Evolutionary conservation across 1,284 basidiomycete species (phyloP), one percentile per base, ranked within the genome.

Genomic region (Golubevia sp.): DNA sequence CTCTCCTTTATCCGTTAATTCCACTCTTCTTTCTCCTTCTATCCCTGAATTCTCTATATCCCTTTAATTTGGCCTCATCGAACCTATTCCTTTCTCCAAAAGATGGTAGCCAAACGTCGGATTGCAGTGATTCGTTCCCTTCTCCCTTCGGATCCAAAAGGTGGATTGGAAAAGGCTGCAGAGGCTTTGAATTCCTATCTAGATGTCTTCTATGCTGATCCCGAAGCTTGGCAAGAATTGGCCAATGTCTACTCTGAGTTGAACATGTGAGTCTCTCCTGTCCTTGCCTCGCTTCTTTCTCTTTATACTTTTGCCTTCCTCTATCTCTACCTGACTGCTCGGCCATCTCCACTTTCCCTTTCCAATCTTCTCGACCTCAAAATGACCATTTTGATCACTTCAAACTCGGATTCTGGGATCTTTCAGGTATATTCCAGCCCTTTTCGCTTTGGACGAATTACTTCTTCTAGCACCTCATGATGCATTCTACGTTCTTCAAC

Each of bases 161-260:
- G 68, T 11, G 71, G 71, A 13, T 18, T 60, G 15, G 55, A 55
- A 5, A 61, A 63, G 8, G 73, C 76, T 1, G 63, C 78, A 2
- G 62, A 71, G 24, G 75, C 70, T 5, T 59, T 82, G 6, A 67
- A 70, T 49, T 48, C 56, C 15, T 72, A 77, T 49, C 69, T 82
- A 25, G 80, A 82, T 48, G 69, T 63, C 1, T 79, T 78, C 57
- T 79, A 80, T 51, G 60, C 67, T 25, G 80, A 82, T 58, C 64
- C 76, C 0, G 80, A 82, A 60, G 73, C 66, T 25, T 82, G 80
- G 80, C 74, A 68, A 50, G 79, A 82, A 48, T 62, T 82, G 11
- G 80, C 78, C 2, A 65, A 72, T 20, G 34, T 81, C 8, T 82
- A 82, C 52, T 57, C 70, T 0, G 62, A 71, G 0, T 58, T 70